A percentile compares a stretch with the other conserved stretches of the same genome.
These are phyloP conservation scores for thale cress (Arabidopsis thaliana) DNA, from an alignment of 345 rosid species.

Conservation along the genomic window TAIR10.1 NC_003075.7:2259501-2260000, in stretches of 20 bases:
- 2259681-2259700: slow-evolving; percentile 8
- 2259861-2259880: not conserved
- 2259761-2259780: slow-evolving; percentile 37
- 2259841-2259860: slow-evolving; percentile 41
- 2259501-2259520: not conserved
- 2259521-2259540: not conserved
- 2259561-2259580: not conserved
- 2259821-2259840: slow-evolving; percentile 36
- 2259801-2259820: slow-evolving; percentile 40
- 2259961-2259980: slow-evolving; percentile 43
- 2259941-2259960: slow-evolving; percentile 39
- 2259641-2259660: not conserved
- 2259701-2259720: slow-evolving; percentile 11
- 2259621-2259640: slow-evolving; percentile 26
- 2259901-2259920: slow-evolving; percentile 41
- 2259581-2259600: slow-evolving; percentile 14
- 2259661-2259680: slow-evolving; percentile 21
- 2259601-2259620: slow-evolving; percentile 17
- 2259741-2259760: slow-evolving; percentile 23
- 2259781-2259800: slow-evolving; percentile 40
- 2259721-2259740: slow-evolving; percentile 42
- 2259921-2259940: slow-evolving; percentile 20
- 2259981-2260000: slow-evolving; percentile 37
- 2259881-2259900: slow-evolving; percentile 23
- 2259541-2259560: not conserved